Conservation (phyloP, 352 stramenopile species). For the Pythium vanterpoolii region DNA sequence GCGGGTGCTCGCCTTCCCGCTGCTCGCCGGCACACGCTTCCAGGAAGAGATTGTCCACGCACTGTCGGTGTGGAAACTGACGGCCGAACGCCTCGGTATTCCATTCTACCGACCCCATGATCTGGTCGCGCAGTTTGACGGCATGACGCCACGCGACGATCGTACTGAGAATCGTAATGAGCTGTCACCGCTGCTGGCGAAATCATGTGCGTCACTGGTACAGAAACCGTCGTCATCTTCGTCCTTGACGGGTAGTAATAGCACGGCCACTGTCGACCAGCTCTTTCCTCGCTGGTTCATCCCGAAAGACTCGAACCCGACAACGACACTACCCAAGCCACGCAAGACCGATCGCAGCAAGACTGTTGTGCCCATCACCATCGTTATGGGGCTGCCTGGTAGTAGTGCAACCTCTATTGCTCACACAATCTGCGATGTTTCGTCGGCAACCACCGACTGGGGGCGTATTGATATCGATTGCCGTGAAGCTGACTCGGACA, state of each 20-base stretch:
- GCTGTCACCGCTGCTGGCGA: conserved; percentile 11
- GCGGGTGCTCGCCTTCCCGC: conserved; percentile 39
- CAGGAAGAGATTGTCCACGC: conserved; percentile 61
- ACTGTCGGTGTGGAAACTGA: conserved; percentile 53
- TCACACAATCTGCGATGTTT: conserved; percentile 44
- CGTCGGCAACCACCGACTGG: conserved; percentile 44
- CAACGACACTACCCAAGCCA: conserved; percentile 37
- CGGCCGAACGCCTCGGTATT: conserved; percentile 36
- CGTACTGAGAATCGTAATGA: background rate
- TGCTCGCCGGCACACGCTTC: conserved; percentile 59
- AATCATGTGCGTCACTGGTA: conserved; percentile 28
- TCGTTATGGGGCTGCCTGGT: conserved; percentile 64
- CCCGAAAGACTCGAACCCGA: conserved; percentile 40
- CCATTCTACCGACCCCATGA: conserved; percentile 56
- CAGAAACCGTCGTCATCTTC: background rate
- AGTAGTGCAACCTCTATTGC: conserved; percentile 41
- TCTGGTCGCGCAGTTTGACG: conserved; percentile 34
- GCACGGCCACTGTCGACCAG: conserved; percentile 9
- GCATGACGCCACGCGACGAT: conserved; percentile 36
- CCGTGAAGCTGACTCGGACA: conserved; percentile 13
- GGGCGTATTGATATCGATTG: conserved; percentile 24
- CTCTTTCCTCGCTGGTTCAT: conserved; percentile 64
- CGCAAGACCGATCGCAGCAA: conserved; percentile 27
- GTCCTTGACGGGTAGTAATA: background rate
- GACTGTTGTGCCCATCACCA: conserved; percentile 46